Base-by-base conservation (phyloP, 2,329 filamentous ascomycete genomes). In the Colletotrichum ledebouriae region DNA sequence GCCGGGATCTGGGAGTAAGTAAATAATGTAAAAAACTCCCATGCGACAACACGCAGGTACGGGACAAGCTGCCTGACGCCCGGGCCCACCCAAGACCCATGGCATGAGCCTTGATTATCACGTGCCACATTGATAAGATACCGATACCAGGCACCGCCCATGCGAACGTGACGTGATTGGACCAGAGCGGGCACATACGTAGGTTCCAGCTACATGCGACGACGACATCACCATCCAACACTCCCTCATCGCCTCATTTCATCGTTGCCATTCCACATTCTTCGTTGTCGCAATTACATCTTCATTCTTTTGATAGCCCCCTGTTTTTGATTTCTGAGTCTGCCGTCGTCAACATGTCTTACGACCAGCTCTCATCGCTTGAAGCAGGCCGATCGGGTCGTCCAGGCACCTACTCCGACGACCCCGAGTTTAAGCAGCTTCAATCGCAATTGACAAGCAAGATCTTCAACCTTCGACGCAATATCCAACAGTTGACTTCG, bases 391-490 rank as follows among this genome's bases (percentile, higher is more conserved):
- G 89, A 71, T 85, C 89, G 69, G 89, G 92, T 78, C 92, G 92
- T 77, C 85, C 90, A 52, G 83, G 89, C 71, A 73, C 72, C 75
- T 99, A 97, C 82, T 86, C 88, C 76, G 96, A 99, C 82, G 94
- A 98, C 78, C 96, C 96, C 59, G 94, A 94, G 72, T 99, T 98
- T 85, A 88, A 93, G 76, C 86, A 88, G 67, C 88, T 97, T 73
- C 93, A 94, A 70, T 90, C 93, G 76, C 87, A 91, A 67, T 88
- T 98, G 69, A 97, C 93, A 80, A 92, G 93, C 79, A 92, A 95
- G 79, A 87, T 99, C 58, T 97, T 98, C 83, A 90, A 90, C 70
- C 87, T 99, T 70, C 94, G 94, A 60, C 92, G 92, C 72, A 96
- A 94, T 79, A 95, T 97, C 74, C 90, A 93, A 64, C 91, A 93